Conservation (phyloP, 1,284 basidiomycete species). For the Cutaneotrichosporon sp. region DNA sequence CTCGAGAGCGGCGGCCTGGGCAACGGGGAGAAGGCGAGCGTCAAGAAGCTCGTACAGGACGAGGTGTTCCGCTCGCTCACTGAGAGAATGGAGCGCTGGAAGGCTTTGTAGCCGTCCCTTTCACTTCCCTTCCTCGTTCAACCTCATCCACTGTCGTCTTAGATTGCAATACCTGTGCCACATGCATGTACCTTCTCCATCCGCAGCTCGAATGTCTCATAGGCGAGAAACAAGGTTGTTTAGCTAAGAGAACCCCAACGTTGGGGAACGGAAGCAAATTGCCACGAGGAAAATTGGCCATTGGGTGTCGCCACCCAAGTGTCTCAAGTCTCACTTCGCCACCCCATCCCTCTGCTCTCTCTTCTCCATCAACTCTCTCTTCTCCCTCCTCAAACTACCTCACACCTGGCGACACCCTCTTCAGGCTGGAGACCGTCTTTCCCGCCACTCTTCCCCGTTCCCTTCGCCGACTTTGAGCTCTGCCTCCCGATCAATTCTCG, state of each 20-base stretch:
- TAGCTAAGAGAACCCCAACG: neutral
- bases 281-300: slow-evolving; percentile 2
- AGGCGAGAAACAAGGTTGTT: neutral
- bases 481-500: neutral
- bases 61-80: slow-evolving; percentile 36
- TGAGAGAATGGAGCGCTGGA: slow-evolving; percentile 42
- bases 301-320: neutral
- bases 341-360: neutral
- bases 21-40: slow-evolving; percentile 29
- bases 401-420: neutral
- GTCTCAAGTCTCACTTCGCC: neutral
- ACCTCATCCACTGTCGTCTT: slow-evolving; percentile 3
- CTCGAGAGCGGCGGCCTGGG: slow-evolving; percentile 36
- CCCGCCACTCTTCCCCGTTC: too few relatives aligned
- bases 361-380: neutral
- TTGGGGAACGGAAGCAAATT: neutral
- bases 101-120: slow-evolving; percentile 18
- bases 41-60: slow-evolving; percentile 22
- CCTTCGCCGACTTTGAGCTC: too few relatives aligned
- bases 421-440: too few relatives aligned
- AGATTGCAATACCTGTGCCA: neutral
- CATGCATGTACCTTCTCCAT: slow-evolving; percentile 2
- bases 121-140: neutral
- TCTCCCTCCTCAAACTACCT: neutral
- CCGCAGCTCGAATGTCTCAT: too few relatives aligned